Evolutionary conservation across 2,329 filamentous ascomycete species (phyloP), one percentile per base, ranked within the genome.

Genomic region (Periglandula ipomoeae): DNA sequence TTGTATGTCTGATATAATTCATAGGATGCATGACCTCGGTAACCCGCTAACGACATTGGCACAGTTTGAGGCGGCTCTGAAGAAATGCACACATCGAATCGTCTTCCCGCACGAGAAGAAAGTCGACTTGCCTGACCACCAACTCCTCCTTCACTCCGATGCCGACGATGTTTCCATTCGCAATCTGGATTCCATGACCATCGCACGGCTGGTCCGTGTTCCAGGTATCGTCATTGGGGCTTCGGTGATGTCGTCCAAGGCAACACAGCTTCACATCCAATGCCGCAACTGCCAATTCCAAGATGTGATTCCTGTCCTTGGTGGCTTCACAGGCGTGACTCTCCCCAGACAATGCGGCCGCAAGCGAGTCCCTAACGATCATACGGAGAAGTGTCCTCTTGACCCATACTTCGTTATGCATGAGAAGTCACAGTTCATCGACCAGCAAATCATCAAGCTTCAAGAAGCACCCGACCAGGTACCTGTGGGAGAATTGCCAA

Each of bases 381-480:
- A 74, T 2, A 75, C 78, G 1, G 81, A 87, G 34, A 82, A 85
- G 58, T 98, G 93, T 60, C 90, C 91, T 0, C 70, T 98, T 52
- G 93, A 98, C 60, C 93, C 93, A 15, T 98, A 96, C 69, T 95
- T 93, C 60, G 89, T 98, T 50, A 78, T 93, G 50, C 93, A 98
- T 63, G 93, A 98, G 67, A 89, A 86, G 65, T 95, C 87, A 34
- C 81, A 83, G 54, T 98, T 98, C 63, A 90, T 97, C 59, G 93
- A 98, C 61, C 93, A 98, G 67, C 93, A 98, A 66, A 88, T 98
- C 52, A 85, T 98, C 64, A 98, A 98, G 67, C 80, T 98, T 17
- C 93, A 98, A 64, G 93, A 98, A 68, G 93, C 91, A 0, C 93
- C 93, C 1, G 93, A 98, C 61, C 89, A 97, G 66, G 93, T 98